Evolutionary conservation across 2,329 filamentous ascomycete species (phyloP).

Genomic region (Beauveria medogensis): DNA sequence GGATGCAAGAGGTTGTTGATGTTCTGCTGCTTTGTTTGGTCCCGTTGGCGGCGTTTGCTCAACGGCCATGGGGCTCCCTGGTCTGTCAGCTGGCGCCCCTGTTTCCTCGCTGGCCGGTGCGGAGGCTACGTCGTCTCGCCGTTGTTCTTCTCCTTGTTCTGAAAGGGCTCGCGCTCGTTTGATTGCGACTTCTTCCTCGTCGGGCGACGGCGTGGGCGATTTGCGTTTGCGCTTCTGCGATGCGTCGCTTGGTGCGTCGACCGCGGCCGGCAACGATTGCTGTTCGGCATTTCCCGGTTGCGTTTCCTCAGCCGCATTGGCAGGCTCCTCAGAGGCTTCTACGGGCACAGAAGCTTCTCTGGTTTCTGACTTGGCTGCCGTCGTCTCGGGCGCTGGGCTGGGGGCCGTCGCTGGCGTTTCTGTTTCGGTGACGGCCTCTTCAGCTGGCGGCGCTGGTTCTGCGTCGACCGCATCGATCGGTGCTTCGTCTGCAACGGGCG

Average conservation of each 20-base stretch:
- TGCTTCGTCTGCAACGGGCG: slow-evolving; percentile 9
- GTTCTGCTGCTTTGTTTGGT: background rate
- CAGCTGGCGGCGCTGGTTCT: slow-evolving; percentile 7
- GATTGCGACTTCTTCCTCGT: slow-evolving; percentile 41
- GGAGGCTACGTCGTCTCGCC: background rate
- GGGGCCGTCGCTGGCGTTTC: background rate
- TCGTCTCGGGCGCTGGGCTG: slow-evolving; percentile 9
- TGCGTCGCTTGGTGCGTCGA: slow-evolving; percentile 25
- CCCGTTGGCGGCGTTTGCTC: slow-evolving; percentile 2
- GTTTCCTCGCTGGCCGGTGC: slow-evolving; percentile 9
- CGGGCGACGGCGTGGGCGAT: slow-evolving; percentile 53
- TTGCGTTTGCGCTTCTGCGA: slow-evolving; percentile 59
- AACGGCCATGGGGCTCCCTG: slow-evolving; percentile 1
- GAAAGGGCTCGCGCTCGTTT: slow-evolving; percentile 45
- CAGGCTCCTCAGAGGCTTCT: background rate
- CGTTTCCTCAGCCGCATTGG: background rate
- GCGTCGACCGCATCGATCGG: slow-evolving; percentile 15
- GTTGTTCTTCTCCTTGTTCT: slow-evolving; percentile 15
- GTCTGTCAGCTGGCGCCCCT: slow-evolving; percentile 4
- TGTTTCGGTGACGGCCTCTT: slow-evolving; percentile 10
- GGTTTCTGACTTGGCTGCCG: background rate
- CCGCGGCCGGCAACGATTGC: background rate
- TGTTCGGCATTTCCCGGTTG: background rate
- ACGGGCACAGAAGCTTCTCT: background rate
- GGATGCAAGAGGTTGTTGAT: background rate